These are phyloP conservation scores for Russula abietina DNA, from an alignment of 768 basidiomycete species.

Conservation along the genomic window DNA sequence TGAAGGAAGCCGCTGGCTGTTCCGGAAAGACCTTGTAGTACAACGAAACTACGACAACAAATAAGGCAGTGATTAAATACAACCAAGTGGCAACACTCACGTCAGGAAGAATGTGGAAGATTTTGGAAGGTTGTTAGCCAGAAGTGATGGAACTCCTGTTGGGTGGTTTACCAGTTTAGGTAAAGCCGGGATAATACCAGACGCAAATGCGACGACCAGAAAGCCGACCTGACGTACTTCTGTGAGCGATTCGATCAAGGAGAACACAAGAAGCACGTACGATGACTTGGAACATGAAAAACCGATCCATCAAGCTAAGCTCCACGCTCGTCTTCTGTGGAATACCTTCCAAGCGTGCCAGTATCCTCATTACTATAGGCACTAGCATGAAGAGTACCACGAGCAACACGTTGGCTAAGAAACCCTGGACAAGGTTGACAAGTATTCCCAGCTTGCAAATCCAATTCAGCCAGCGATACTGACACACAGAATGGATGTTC, in stretches of 20 bases:
- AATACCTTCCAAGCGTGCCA: conserved; percentile 85
- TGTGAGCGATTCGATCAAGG: background rate
- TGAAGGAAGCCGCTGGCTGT: conserved; percentile 77
- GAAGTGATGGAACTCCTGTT: conserved; percentile 54
- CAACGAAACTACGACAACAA: conserved; percentile 48
- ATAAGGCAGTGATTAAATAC: background rate
- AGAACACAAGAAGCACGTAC: conserved; percentile 40
- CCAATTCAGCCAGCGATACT: conserved; percentile 70
- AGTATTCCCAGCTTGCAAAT: conserved; percentile 63
- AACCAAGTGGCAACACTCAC: conserved; percentile 34
- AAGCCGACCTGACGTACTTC: conserved; percentile 71
- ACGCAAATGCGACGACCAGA: conserved; percentile 78
- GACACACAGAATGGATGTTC: conserved; percentile 71
- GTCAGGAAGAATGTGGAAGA: conserved; percentile 91
- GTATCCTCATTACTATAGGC: conserved; percentile 71
- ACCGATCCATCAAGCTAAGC: conserved; percentile 86
- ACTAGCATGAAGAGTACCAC: conserved; percentile 90
- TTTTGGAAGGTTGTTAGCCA: conserved; percentile 74
- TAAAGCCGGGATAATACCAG: conserved; percentile 75
- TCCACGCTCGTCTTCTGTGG: conserved; percentile 81
- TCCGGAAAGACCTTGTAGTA: conserved; percentile 76
- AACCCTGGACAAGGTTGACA: conserved; percentile 82
- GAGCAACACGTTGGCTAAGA: conserved; percentile 80
- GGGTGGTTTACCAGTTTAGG: conserved; percentile 61
- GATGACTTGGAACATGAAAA: conserved; percentile 86